Conservation (phyloP, 1,284 basidiomycete genomes). For the Neonothopanus nambi region DNA sequence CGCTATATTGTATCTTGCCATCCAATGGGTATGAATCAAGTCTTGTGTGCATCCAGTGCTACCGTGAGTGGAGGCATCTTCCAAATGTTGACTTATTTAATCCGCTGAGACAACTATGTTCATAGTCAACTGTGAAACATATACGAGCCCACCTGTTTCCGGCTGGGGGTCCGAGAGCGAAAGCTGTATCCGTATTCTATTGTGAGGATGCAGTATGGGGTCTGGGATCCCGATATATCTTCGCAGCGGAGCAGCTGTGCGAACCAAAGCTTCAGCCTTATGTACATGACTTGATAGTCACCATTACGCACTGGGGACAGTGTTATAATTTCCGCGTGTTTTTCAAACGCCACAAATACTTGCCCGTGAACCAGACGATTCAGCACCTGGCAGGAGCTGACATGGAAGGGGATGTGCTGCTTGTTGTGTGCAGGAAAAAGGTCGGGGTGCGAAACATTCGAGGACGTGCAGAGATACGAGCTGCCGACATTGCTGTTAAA, state of each 20-base stretch:
- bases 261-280: background rate
- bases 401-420: constrained; percentile 1
- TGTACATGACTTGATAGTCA: background rate
- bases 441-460: background rate
- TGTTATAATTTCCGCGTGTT: too few relatives aligned
- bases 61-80: background rate
- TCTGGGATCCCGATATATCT: background rate
- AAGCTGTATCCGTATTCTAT: background rate
- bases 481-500: background rate
- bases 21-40: background rate
- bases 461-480: background rate
- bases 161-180: background rate
- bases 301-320: background rate
- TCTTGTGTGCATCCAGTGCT: background rate
- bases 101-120: background rate
- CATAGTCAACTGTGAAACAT: background rate
- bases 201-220: background rate
- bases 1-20: too few relatives aligned
- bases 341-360: background rate
- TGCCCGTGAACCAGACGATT: background rate
- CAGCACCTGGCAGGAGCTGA: background rate
- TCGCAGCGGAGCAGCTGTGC: background rate
- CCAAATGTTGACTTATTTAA: background rate
- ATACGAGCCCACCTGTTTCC: background rate
- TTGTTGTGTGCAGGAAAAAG: constrained; percentile 2